Conservation (phyloP, 2,329 filamentous ascomycete species). For the Hymenoscyphus infarciens region DNA sequence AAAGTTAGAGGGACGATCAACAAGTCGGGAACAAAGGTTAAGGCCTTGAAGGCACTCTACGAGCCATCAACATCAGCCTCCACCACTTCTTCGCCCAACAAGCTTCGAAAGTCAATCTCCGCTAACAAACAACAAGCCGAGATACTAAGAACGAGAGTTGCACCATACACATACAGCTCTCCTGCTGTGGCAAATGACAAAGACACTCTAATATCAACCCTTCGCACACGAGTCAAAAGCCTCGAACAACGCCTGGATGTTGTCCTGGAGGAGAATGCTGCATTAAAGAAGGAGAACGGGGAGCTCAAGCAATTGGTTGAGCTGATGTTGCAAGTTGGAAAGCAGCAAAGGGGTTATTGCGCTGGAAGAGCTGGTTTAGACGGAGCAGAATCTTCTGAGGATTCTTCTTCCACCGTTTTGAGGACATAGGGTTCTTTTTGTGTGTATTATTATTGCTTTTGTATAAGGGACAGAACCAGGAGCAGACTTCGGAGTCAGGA, state of each 20-base stretch:
- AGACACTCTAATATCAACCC: conserved; percentile 18
- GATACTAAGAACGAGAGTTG: conserved; percentile 20
- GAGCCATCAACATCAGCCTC: conserved; percentile 20
- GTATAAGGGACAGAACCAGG: not conserved
- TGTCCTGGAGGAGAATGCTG: not conserved
- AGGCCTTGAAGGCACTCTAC: conserved; percentile 27
- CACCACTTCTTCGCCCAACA: conserved; percentile 13
- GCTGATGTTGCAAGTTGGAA: not conserved
- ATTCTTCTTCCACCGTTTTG: not conserved
- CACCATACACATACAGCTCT: conserved; percentile 31
- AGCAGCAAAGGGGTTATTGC: not conserved
- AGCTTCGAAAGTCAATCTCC: conserved; percentile 14
- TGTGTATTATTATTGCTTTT: not conserved
- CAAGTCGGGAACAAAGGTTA: conserved; percentile 27
- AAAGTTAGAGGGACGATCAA: not conserved
- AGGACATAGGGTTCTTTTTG: not conserved
- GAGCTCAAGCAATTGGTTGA: not conserved
- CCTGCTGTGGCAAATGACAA: conserved; percentile 25
- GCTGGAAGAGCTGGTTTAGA: not conserved
- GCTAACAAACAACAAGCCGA: conserved; percentile 4
- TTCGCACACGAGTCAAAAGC: not conserved
- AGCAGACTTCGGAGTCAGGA: not conserved
- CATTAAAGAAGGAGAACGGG: not conserved
- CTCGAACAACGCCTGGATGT: not conserved
- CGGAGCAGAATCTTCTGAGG: not conserved